Conservation (phyloP, 352 stramenopile genomes). For the Globisporangium cylindrosporum region DNA sequence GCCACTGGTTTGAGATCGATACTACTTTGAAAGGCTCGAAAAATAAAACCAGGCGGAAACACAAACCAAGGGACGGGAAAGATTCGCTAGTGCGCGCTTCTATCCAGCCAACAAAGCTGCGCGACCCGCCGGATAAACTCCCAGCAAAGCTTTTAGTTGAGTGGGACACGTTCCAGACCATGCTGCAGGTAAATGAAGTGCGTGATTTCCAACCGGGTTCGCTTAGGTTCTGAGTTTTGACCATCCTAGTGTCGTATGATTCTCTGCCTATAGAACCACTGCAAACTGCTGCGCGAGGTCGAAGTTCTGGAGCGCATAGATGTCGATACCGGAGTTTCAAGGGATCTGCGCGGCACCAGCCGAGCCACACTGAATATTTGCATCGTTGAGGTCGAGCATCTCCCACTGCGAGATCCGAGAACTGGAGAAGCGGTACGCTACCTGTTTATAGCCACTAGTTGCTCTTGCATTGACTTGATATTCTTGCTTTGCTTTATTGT, state of each 20-base stretch:
- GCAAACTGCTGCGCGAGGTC: slow-evolving; percentile 19
- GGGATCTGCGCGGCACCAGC: slow-evolving; percentile 24
- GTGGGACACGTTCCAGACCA: slow-evolving; percentile 25
- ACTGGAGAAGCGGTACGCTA: slow-evolving; percentile 37
- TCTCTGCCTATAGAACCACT: slow-evolving; percentile 20
- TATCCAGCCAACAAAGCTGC: slow-evolving; percentile 23
- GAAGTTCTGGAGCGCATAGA: slow-evolving; percentile 29
- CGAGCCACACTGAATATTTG: slow-evolving; percentile 37
- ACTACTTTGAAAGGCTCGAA: not conserved
- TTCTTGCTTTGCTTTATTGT: not conserved
- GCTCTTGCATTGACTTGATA: not conserved
- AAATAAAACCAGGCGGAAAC: slow-evolving; percentile 9
- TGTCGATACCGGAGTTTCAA: slow-evolving; percentile 26
- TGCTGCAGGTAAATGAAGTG: slow-evolving; percentile 29
- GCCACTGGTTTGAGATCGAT: slow-evolving; percentile 56
- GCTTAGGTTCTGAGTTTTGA: not conserved
- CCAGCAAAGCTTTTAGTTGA: slow-evolving; percentile 27
- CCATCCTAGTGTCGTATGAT: not conserved
- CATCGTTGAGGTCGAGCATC: slow-evolving; percentile 40
- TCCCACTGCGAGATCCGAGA: slow-evolving; percentile 50
- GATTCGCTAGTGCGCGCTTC: not conserved
- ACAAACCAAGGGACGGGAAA: slow-evolving; percentile 2
- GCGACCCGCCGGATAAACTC: slow-evolving; percentile 31
- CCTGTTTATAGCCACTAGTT: not conserved
- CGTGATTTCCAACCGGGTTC: not conserved